Evolutionary conservation across 2,329 filamentous ascomycete species (phyloP), one percentile per base, ranked within the genome.

Genomic region (Exophiala dermatitidis): DNA sequence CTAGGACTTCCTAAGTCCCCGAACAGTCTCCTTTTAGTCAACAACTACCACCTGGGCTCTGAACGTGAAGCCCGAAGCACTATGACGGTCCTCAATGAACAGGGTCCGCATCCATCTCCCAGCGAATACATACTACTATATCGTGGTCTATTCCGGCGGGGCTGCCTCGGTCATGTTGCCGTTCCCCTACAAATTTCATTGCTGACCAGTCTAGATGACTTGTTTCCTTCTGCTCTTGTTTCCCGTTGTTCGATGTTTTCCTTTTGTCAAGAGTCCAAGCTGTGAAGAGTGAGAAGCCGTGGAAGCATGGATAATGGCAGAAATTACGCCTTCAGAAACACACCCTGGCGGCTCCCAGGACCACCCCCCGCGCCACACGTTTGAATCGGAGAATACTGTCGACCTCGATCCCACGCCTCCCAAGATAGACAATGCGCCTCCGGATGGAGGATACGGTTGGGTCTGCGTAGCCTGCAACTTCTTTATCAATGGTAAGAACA

Each of bases 371-470:
- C 48, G 48, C 43, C 30, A 57, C 19, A 43, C 53, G 28, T 46
- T 34, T 12, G 46, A 42, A 42, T 54, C 58, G 9, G 53, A 56
- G 40, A 45, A 46, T n/a, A 52, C 48, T 8, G 31, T 51, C 19
- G 51, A 61, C 28, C 8, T 60, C 34, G 59, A 61, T 31, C 47
- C 51, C 12, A 48, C 52, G 5, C 49, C 54, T 6, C 54, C 50
- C 12, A 59, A 59, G 44, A 12, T 57, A 5, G 57, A 59, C 30
- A 69, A 71, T 52, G 60, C 56, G 19, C 67, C 70, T 32, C 72
- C 72, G 37, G 78, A 83, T 61, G 80, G 80, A 38, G 80, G 80
- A 26, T 83, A 81, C 69, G 80, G 80, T 55, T 83, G 80, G 80
- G 74, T 82, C 26, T 80, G 81, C 50, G 76, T 80, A n/a, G 62